Percentiles rank a stretch among this genome's conserved stretches.
Evolutionary conservation across 345 rosid species (phyloP).

Genomic region (Firmiana major): DNA sequence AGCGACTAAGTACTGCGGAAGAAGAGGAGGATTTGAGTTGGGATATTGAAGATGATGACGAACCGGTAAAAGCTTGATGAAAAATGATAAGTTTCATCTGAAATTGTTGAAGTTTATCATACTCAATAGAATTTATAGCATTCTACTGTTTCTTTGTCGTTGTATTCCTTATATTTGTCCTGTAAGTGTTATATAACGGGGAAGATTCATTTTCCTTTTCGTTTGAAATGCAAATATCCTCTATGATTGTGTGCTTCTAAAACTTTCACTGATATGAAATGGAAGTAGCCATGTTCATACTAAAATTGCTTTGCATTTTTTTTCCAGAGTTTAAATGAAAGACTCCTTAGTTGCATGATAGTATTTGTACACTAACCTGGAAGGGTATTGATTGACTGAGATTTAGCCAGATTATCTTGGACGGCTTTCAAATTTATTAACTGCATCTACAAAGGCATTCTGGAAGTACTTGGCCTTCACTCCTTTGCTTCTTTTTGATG

Average conservation of each 20-base stretch:
- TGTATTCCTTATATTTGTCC: conserved; percentile 14
- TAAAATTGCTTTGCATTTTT: neutral
- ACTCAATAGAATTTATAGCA: conserved; percentile 9
- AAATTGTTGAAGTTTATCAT: neutral
- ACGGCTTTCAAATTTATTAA: neutral
- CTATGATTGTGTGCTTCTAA: conserved; percentile 16
- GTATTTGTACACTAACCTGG: neutral
- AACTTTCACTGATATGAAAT: neutral
- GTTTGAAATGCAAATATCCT: conserved; percentile 16
- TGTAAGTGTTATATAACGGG: conserved; percentile 16
- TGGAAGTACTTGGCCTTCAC: neutral
- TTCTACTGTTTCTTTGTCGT: neutral
- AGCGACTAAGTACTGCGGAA: conserved; percentile 17
- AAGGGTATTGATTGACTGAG: neutral
- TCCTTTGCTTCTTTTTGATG: neutral
- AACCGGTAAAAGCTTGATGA: conserved; percentile 39
- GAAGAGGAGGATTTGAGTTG: conserved; percentile 70
- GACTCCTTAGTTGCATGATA: neutral
- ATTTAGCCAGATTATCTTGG: neutral
- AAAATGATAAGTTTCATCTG: neutral
- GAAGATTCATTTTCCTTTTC: conserved; percentile 5
- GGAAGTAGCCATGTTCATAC: conserved; percentile 12
- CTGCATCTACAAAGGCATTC: neutral
- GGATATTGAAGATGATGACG: conserved; percentile 86
- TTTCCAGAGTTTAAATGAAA: neutral